Conservation (phyloP, 2,329 filamentous ascomycete genomes). For the Pezicula carpinea region DNA sequence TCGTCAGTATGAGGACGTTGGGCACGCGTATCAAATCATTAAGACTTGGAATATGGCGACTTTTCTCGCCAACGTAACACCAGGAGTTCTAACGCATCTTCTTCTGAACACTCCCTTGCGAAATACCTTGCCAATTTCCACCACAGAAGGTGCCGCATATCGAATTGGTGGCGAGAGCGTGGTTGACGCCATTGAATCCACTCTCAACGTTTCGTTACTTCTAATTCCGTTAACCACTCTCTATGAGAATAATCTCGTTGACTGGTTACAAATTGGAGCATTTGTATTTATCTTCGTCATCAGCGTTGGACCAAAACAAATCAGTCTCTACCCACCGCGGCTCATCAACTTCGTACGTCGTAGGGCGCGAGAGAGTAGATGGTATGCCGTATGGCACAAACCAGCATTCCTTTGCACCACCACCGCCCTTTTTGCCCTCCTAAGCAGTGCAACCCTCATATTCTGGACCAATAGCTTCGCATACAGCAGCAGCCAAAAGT, state of each 20-base stretch:
- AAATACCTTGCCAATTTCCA: conserved; percentile 19
- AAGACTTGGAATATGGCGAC: conserved; percentile 15
- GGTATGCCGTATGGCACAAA: conserved; percentile 18
- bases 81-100: conserved; percentile 18
- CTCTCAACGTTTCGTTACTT: conserved; percentile 20
- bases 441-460: conserved; percentile 15
- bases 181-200: conserved; percentile 16
- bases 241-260: conserved; percentile 18
- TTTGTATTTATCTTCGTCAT: conserved; percentile 21
- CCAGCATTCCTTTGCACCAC: conserved; percentile 15
- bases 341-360: conserved; percentile 17
- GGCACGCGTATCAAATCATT: conserved; percentile 12
- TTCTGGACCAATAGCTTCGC: conserved; percentile 23
- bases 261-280: conserved; percentile 20
- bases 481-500: conserved; percentile 13
- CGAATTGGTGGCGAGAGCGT: conserved; percentile 18
- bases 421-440: conserved; percentile 15
- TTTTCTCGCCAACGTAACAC: conserved; percentile 14
- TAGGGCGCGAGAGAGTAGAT: conserved; percentile 7
- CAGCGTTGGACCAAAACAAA: conserved; percentile 22
- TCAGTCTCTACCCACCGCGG: conserved; percentile 21
- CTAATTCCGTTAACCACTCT: conserved; percentile 16
- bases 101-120: conserved; percentile 20
- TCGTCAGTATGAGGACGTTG: conserved; percentile 17
- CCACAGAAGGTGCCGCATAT: conserved; percentile 7